Conservation (phyloP, 108 stramenopile genomes). For the Epithemia pelagica region DNA sequence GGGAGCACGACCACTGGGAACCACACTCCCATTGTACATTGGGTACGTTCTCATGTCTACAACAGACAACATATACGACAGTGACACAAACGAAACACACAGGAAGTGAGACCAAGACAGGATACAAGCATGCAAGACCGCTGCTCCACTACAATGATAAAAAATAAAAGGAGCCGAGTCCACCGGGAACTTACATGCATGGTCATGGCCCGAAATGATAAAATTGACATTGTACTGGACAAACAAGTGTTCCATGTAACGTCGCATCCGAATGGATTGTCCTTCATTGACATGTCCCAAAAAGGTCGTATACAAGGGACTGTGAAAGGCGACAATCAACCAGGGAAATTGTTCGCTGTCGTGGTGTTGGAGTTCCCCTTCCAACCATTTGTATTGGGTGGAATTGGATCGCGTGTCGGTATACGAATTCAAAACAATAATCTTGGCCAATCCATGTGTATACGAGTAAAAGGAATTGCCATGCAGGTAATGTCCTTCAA, state of each 20-base stretch:
- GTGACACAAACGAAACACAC: too few species aligned
- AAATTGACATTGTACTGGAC: constrained; percentile 71
- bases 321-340: constrained; percentile 74
- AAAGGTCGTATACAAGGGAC: constrained; percentile 79
- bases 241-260: constrained; percentile 76
- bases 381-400: constrained; percentile 65
- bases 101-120: too few species aligned
- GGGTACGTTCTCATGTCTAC: constrained; percentile 57
- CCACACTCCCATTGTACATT: constrained; percentile 30
- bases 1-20: constrained; percentile 30
- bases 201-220: constrained; percentile 86
- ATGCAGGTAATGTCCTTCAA: constrained; percentile 55
- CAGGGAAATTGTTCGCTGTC: constrained; percentile 61
- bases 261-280: constrained; percentile 27
- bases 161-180: too few species aligned
- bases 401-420: constrained; percentile 35
- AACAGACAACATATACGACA: too few species aligned
- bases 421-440: constrained; percentile 76
- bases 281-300: constrained; percentile 48
- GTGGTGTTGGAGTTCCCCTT: constrained; percentile 26
- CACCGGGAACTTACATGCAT: constrained; percentile 68
- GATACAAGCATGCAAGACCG: too few species aligned
- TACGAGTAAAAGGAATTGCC: constrained; percentile 82
- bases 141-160: too few species aligned
- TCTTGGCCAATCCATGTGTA: constrained; percentile 60